Base-by-base conservation (phyloP, 257 asterid genomes). In the Nicotiana obtusifolia region DNA sequence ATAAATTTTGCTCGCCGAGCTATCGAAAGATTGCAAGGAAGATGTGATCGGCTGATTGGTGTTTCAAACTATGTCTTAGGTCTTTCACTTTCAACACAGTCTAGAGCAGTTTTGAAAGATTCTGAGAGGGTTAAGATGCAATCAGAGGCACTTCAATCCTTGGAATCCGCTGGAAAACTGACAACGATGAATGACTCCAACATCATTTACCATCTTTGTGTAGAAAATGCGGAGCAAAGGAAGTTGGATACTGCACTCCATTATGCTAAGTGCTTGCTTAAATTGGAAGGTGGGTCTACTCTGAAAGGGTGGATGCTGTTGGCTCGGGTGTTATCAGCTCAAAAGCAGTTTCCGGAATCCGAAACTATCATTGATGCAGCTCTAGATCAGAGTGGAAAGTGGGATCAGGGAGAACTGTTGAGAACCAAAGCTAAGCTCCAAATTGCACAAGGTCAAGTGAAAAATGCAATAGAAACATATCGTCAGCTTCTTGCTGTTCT, bases 161-260 rank as follows among this genome's bases (percentile, higher is more conserved):
- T 95, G 64, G 97, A 94, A 91, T 83, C 82, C 84, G 94, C 97
- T 67, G 92, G 89, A 77, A 89, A 73, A 84, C 65, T 89, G 77
- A 89, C 94, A 4, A 71, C 79, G 73, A 83, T 88, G 95, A 89
- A 82, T 20, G 91, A 92, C 82, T 91, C 97, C n/a, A 24, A 82
- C 33, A 84, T 92, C 81, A 65, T 92, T 77, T 91, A 88, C 84
- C 92, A 89, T 82, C 89, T 94, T 49, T 86, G 91, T 84, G 80
- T 94, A 83, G 98, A 94, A 86, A 85, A 89, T 84, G 98, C 98
- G 9, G 97, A 87, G 87, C 98, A 94, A 86, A 91, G 97, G 89
- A 94, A 95, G 89, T 87, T 92, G 92, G 95, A 92, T 83, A 84
- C 87, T n/a, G 95, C 99, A 14, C 86, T 95, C 85, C 54, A 81